phyloP scores from a whole-genome alignment of 495 filamentous ascomycete species.

The Poronia punctata region DNA sequence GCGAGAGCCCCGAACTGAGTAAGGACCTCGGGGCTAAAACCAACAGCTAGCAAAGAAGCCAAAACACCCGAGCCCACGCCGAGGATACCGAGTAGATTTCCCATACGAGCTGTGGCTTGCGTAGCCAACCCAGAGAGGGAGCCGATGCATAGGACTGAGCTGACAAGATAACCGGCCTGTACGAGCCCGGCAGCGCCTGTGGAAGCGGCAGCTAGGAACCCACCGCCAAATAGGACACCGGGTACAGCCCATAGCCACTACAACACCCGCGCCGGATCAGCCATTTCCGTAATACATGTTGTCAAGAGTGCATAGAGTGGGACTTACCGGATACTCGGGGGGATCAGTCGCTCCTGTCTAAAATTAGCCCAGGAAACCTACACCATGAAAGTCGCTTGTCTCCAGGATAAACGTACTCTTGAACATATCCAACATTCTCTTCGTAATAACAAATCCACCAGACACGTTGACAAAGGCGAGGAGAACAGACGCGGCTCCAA shows the following conservation, averaged over 20 bases:
- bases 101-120: slow-evolving; percentile 68
- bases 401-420: slow-evolving; percentile 38
- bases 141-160: slow-evolving; percentile 67
- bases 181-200: slow-evolving; percentile 75
- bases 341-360: slow-evolving; percentile 61
- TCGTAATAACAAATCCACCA: slow-evolving; percentile 77
- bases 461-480: slow-evolving; percentile 77
- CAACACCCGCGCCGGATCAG: too few relatives aligned
- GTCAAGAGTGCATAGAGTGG: too few relatives aligned
- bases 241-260: slow-evolving; percentile 76
- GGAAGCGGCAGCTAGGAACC: slow-evolving; percentile 64
- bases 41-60: slow-evolving; percentile 69
- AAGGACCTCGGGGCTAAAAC: slow-evolving; percentile 64
- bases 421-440: slow-evolving; percentile 91
- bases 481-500: slow-evolving; percentile 71
- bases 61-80: slow-evolving; percentile 72
- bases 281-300: too few relatives aligned
- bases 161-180: slow-evolving; percentile 73
- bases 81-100: slow-evolving; percentile 74
- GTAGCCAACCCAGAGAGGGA: slow-evolving; percentile 68
- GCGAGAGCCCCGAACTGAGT: slow-evolving; percentile 68
- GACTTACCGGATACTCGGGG: slow-evolving; percentile 75
- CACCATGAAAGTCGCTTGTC: too few relatives aligned
- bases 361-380: slow-evolving; percentile 17
- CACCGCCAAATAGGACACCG: slow-evolving; percentile 64